Base-by-base conservation (phyloP, 2,329 filamentous ascomycete species). In the Aspergillus eucalypticola region DNA sequence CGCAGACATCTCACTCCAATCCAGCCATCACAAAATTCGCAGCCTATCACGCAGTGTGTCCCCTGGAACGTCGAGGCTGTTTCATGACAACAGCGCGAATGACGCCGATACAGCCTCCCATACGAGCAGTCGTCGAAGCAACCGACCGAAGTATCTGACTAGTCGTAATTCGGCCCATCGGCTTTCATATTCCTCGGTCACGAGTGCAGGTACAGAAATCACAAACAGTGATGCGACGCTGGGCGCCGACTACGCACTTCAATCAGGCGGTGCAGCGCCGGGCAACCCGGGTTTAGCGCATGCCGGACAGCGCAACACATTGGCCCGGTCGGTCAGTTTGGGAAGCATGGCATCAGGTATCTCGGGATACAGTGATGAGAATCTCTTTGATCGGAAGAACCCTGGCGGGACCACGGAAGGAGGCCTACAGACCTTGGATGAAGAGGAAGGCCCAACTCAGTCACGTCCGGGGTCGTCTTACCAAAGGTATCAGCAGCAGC, bases 331-430 rank as follows among this genome's bases (percentile, higher is more conserved):
- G 10, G 88, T 93, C 62, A 97, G 93, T 76, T 84, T 97, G 60
- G 92, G 92, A 21, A 97, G 94, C 73, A 92, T 96, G 79, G 90
- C 88, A 2, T 96, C 92, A 5, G 91, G 89, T 0, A 78, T 87
- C 29, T 86, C 84, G 21, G 81, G 79, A 66, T 77, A 84, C 67
- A 81, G 84, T 68, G 81, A 80, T 69, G 77, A 76, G 70, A 83
- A 76, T 49, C 60, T 70, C 67, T 67, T 80, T 62, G 81, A 75
- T 65, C 79, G 74, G 66, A 77, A 70, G 64, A 78, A 69, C 67
- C 70, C 77, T 50, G 77, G 76, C 60, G 69, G 75, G 11, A 66
- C 70, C 32, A 72, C 71, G 3, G 83, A 84, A 42, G 78, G 76
- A 5, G 81, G 77, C 59, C 71, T 88, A 25, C 84, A 82, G 19